Evolutionary conservation across 2,329 filamentous ascomycete genomes (phyloP), one percentile per base, ranked within the genome.

Genomic region (Cladosporium sp.): DNA sequence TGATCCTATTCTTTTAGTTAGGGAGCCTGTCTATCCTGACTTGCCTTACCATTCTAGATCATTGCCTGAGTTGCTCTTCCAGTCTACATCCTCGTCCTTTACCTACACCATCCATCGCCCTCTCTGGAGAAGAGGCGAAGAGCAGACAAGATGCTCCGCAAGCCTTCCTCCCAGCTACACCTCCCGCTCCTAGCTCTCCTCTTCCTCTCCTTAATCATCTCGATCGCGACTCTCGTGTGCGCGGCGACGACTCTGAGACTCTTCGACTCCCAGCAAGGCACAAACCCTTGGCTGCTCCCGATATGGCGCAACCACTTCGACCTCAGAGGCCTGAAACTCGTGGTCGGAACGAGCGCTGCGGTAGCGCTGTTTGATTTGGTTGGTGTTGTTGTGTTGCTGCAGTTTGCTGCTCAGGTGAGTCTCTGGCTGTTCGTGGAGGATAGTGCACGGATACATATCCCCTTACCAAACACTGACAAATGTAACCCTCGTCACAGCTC

Each of bases 231-330:
- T 43, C 72, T 83, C 34, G 80, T 78, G 59, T 80, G 77, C 36
- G 77, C 80, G 14, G 78, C 75, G 61, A 77, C 81, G 49, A 76
- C 79, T 2, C 76, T 83, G 43, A 70, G 76, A 68, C 70, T 79
- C 67, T 83, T 79, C 76, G 78, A 79, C 67, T 74, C 74, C 34
- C 75, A 82, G 67, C 77, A 78, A 48, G 69, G 71, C 8, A 75
- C 75, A 28, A 82, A 82, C 68, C 77, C 78, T 26, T 83, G 81
- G 80, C 82, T 81, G 76, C 73, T 82, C 4, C 80, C 80, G 1
- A 68, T 83, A 49, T 83, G 81, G 81, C 78, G 77, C 0, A 75
- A 78, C 11, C 81, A 83, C 70, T 83, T 83, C 68, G 77, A 83
- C 49, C 76, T 76, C 1, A 72, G 76, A 21, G 80, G 81, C 18